These are phyloP conservation scores for Triticum turgidum DNA, from an alignment of 176 grass and related monocot species.

Conservation along the genomic window DNA sequence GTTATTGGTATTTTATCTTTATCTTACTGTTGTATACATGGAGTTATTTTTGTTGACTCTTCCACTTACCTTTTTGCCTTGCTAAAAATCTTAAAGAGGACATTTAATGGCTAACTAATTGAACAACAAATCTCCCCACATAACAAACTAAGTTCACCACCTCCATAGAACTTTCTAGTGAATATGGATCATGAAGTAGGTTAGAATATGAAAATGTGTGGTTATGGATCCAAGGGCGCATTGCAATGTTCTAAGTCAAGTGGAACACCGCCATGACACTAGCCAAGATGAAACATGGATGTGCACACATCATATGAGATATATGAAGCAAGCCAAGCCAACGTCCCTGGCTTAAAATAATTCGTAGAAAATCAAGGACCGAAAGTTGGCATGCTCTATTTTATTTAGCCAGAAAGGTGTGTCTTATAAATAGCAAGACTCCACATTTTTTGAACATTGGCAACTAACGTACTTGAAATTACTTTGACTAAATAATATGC, in stretches of 20 bases:
- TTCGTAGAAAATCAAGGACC: background rate
- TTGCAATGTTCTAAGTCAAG: background rate
- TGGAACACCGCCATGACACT: background rate
- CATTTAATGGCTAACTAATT: background rate
- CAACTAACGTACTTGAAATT: background rate
- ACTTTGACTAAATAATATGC: background rate
- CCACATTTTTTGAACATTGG: background rate
- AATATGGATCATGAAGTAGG: background rate
- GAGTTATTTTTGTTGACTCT: background rate
- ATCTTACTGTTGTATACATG: background rate
- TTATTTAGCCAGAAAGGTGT: background rate
- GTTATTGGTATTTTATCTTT: background rate
- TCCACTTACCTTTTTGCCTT: background rate
- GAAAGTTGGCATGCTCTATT: background rate
- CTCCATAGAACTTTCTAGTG: background rate
- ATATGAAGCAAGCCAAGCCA: background rate
- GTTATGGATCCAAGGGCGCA: background rate
- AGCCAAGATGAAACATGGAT: background rate
- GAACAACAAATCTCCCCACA: background rate
- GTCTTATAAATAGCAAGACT: background rate
- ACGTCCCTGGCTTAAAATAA: background rate
- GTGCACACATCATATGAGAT: background rate
- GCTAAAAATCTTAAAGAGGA: background rate
- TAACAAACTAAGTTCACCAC: background rate
- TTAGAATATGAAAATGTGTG: background rate